These are phyloP conservation scores for Citrus unshiu DNA, from an alignment of 345 rosid genomes.

Conservation along the genomic window DNA sequence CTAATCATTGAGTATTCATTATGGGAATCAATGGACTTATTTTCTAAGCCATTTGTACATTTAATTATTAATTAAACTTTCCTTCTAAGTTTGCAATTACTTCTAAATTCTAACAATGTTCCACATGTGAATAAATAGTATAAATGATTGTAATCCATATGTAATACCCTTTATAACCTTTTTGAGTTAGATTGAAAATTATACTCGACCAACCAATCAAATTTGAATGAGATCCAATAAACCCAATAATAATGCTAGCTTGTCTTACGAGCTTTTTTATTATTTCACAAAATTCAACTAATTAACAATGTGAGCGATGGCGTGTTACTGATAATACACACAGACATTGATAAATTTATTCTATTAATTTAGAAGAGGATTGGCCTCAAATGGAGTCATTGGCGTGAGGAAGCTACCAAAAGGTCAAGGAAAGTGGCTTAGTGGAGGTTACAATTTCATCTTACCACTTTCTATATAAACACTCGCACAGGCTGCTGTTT, in stretches of 20 bases:
- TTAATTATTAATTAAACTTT: neutral
- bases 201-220: neutral
- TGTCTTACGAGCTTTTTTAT: too few relatives aligned
- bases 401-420: neutral
- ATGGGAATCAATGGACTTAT: too few relatives aligned
- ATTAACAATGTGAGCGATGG: neutral
- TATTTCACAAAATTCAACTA: neutral
- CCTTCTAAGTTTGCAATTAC: neutral
- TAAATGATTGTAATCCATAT: too few relatives aligned
- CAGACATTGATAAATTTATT: neutral
- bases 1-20: too few relatives aligned
- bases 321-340: neutral
- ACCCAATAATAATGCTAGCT: neutral
- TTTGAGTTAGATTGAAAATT: neutral
- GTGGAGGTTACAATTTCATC: neutral
- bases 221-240: neutral
- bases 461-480: constrained; percentile 10
- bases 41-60: neutral
- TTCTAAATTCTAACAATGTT: too few relatives aligned
- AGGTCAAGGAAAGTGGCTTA: neutral
- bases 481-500: neutral
- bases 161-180: too few relatives aligned
- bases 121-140: too few relatives aligned
- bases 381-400: neutral
- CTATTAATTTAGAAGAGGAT: neutral